These are phyloP conservation scores for Polygonum aviculare DNA, from an alignment of 148 eudicot genomes.

Conservation along the genomic window DNA sequence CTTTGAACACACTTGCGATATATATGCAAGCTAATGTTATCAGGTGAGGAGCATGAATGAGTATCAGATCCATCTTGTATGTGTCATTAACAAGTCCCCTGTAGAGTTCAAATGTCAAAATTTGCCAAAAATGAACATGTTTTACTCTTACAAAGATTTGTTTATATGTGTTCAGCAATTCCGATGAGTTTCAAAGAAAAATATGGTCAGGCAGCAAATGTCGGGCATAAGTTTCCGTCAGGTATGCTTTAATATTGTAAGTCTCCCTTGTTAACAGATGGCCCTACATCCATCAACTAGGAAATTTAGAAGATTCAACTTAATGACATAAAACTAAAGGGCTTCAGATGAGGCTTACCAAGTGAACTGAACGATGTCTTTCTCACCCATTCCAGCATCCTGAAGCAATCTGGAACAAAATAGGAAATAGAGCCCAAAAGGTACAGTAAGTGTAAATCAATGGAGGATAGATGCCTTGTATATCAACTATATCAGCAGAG, in stretches of 20 bases:
- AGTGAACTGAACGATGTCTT: conserved; percentile 45
- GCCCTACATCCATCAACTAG: background rate
- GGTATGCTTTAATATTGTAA: background rate
- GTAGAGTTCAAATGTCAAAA: conserved; percentile 7
- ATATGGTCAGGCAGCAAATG: background rate
- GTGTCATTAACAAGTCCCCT: conserved; percentile 98
- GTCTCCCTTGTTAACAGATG: background rate
- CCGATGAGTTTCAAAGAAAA: background rate
- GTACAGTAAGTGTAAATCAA: background rate
- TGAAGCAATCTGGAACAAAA: conserved; percentile 57
- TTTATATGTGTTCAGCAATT: background rate
- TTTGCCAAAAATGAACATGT: background rate
- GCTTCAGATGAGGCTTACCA: conserved; percentile 41
- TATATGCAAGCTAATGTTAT: conserved; percentile 93
- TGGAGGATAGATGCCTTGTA: background rate
- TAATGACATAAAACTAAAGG: background rate
- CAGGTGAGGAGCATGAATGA: conserved; percentile 85
- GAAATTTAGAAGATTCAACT: background rate
- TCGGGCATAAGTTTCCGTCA: no score
- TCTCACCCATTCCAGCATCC: conserved; percentile 92
- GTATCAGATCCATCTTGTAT: conserved; percentile 96
- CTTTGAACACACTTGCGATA: conserved; percentile 84
- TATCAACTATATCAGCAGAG: background rate
- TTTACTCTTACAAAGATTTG: background rate
- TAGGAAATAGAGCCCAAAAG: background rate